phyloP scores from a whole-genome alignment of 257 asterid genomes.

The Fraxinus anomala region DNA sequence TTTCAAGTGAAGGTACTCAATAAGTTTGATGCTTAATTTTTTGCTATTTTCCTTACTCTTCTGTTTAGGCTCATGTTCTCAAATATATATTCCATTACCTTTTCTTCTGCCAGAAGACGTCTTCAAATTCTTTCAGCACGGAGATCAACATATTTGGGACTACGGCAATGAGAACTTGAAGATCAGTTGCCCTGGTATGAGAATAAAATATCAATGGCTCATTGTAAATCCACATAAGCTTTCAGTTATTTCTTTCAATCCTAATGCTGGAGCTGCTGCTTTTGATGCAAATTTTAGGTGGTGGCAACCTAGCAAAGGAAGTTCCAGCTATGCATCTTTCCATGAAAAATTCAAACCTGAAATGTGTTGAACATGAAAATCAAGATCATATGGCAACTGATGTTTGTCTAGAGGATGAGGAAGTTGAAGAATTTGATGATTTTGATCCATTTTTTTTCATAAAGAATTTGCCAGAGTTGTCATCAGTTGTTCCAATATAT shows the following conservation, averaged over 20 bases:
- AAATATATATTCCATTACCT: conserved; percentile 2
- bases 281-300: conserved; percentile 47
- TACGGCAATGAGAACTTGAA: conserved; percentile 48
- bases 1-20: conserved; percentile 57
- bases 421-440: conserved; percentile 78
- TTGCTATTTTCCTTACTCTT: conserved; percentile 8
- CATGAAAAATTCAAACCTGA: conserved; percentile 68
- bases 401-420: conserved; percentile 64
- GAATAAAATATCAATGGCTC: conserved; percentile 3
- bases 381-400: conserved; percentile 68
- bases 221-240: conserved; percentile 8
- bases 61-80: conserved; percentile 7
- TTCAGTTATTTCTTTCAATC: conserved; percentile 14
- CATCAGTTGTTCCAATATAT: conserved; percentile 77
- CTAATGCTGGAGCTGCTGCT: conserved; percentile 27
- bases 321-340: conserved; percentile 69
- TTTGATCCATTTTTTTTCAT: conserved; percentile 90
- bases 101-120: conserved; percentile 42
- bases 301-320: conserved; percentile 57
- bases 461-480: conserved; percentile 81
- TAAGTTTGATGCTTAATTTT: conserved; percentile 8
- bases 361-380: conserved; percentile 77
- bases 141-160: conserved; percentile 53
- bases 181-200: conserved; percentile 53
- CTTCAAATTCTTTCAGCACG: conserved; percentile 58